Conservation (phyloP, 495 filamentous ascomycete genomes). For the Aspergillus biplanus region DNA sequence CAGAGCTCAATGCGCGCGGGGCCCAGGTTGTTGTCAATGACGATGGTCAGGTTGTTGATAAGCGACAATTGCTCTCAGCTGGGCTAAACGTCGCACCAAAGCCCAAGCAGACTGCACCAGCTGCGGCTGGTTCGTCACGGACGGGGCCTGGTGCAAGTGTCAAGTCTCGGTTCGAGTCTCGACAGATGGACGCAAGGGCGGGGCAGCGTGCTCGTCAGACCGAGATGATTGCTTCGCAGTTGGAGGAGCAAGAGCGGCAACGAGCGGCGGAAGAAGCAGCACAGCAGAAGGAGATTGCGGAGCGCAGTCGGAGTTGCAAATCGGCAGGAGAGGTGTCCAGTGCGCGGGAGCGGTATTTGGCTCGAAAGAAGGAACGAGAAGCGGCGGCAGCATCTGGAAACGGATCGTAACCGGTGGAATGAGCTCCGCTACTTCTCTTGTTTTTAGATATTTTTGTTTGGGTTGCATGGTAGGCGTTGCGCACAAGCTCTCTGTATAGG, state of each 20-base stretch:
- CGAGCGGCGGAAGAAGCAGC: conserved; percentile 78
- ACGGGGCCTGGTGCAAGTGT: conserved; percentile 35
- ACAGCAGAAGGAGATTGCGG: conserved; percentile 64
- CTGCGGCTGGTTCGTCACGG: conserved; percentile 36
- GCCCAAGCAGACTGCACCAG: conserved; percentile 41
- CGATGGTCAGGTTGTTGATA: conserved; percentile 92
- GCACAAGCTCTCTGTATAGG: not conserved
- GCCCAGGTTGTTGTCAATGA: conserved; percentile 80
- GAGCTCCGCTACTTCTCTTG: not conserved
- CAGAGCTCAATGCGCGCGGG: conserved; percentile 71
- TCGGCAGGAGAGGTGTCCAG: conserved; percentile 81
- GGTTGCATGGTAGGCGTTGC: conserved; percentile 19
- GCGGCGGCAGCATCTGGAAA: conserved; percentile 52
- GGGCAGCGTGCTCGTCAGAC: conserved; percentile 79
- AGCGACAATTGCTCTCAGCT: conserved; percentile 84
- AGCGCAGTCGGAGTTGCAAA: conserved; percentile 72
- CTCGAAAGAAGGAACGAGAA: conserved; percentile 77
- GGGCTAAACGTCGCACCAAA: conserved; percentile 82
- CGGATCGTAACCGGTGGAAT: conserved; percentile 21
- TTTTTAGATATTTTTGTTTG: not conserved
- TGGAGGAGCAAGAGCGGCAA: conserved; percentile 75
- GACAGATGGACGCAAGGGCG: conserved; percentile 48
- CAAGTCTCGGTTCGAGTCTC: conserved; percentile 34
- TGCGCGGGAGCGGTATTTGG: conserved; percentile 85
- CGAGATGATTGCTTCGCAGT: conserved; percentile 73